phyloP scores from a whole-genome alignment of 345 rosid species.

The Murraya koenigii region DNA sequence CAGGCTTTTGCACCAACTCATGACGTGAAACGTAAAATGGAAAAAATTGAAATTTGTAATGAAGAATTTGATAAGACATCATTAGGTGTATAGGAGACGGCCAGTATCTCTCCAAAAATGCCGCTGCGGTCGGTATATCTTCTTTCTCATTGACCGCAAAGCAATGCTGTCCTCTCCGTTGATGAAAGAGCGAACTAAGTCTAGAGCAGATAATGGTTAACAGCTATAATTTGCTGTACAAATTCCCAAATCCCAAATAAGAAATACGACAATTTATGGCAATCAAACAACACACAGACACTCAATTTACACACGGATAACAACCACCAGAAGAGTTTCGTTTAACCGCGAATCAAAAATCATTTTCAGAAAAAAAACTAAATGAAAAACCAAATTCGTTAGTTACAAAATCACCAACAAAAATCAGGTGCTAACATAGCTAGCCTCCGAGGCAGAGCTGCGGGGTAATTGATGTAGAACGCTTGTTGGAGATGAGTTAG shows the following conservation, averaged over 20 bases:
- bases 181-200: too few relatives aligned
- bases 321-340: not conserved
- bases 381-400: not conserved
- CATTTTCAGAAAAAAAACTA: not conserved
- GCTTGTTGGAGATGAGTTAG: conserved; percentile 71
- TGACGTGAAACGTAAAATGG: too few relatives aligned
- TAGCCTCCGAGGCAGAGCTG: conserved; percentile 37
- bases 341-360: not conserved
- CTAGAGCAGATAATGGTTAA: not conserved
- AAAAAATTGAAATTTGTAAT: too few relatives aligned
- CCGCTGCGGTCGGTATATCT: too few relatives aligned
- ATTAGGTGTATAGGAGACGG: too few relatives aligned
- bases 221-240: not conserved
- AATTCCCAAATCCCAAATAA: not conserved
- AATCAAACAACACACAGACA: not conserved
- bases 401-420: not conserved
- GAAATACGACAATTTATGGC: not conserved
- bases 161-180: too few relatives aligned
- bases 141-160: too few relatives aligned
- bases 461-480: conserved; percentile 68
- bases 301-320: not conserved
- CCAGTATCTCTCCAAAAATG: too few relatives aligned
- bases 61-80: too few relatives aligned
- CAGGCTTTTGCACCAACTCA: too few relatives aligned
- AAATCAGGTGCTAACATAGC: conserved; percentile 30